These are phyloP conservation scores for Entomortierella lignicola DNA, from an alignment of 192 early-diverging fungal species.

Conservation along the genomic window DNA sequence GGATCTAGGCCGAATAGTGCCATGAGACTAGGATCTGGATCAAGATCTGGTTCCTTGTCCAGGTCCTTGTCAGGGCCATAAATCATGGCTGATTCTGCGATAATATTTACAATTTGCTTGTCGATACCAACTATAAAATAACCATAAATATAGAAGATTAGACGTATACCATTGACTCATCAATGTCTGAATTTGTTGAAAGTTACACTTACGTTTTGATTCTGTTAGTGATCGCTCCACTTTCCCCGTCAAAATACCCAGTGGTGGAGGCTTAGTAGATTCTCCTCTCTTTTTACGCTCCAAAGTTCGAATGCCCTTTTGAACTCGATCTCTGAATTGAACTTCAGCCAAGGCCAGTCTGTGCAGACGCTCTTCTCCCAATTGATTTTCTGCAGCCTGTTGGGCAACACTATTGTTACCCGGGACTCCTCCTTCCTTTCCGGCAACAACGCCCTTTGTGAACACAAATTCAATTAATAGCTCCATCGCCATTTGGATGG, in stretches of 20 bases:
- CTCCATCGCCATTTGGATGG: slow-evolving; percentile 54
- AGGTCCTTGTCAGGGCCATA: slow-evolving; percentile 40
- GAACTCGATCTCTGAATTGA: slow-evolving; percentile 24
- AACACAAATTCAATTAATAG: slow-evolving; percentile 55
- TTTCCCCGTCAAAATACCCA: slow-evolving; percentile 28
- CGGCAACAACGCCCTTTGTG: slow-evolving; percentile 31
- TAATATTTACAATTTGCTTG: slow-evolving; percentile 43
- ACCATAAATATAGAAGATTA: background rate
- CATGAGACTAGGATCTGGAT: slow-evolving; percentile 21
- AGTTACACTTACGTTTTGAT: slow-evolving; percentile 35
- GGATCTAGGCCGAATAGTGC: slow-evolving; percentile 28
- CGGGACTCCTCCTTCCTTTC: slow-evolving; percentile 9
- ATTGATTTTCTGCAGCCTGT: slow-evolving; percentile 23
- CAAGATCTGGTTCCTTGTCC: slow-evolving; percentile 33
- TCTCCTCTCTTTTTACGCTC: slow-evolving; percentile 23
- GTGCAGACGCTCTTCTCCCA: slow-evolving; percentile 28
- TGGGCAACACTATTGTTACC: slow-evolving; percentile 13
- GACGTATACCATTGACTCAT: background rate
- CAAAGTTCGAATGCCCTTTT: slow-evolving; percentile 26
- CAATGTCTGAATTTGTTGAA: background rate
- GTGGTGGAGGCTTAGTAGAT: background rate
- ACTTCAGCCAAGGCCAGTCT: slow-evolving; percentile 31
- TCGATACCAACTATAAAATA: slow-evolving; percentile 41
- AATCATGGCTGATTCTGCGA: slow-evolving; percentile 35
- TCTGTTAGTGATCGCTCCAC: slow-evolving; percentile 42